Percentiles rank a stretch among this genome's conserved stretches.
Conservation (phyloP, 2,329 filamentous ascomycete species). For the Westerdykella ornata region DNA sequence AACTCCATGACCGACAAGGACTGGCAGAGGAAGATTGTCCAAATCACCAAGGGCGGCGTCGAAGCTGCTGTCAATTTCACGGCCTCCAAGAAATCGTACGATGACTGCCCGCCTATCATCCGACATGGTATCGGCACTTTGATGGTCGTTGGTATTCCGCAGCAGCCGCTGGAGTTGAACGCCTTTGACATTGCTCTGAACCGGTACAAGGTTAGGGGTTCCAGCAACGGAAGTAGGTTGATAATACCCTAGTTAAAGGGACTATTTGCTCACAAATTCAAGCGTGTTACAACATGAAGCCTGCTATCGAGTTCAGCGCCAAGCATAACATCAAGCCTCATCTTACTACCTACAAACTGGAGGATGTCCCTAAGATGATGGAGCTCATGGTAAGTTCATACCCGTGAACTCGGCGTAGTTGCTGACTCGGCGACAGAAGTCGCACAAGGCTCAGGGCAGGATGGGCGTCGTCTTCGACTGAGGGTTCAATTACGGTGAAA, state of each 20-base stretch:
- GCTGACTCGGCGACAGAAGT: constrained; percentile 7
- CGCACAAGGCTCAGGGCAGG: constrained; percentile 24
- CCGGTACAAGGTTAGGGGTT: constrained; percentile 22
- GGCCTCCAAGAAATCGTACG: constrained; percentile 28
- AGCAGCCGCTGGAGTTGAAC: constrained; percentile 26
- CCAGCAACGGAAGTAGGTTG: constrained; percentile 31
- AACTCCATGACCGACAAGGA: constrained; percentile 25
- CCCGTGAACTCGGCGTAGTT: not conserved
- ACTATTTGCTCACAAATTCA: constrained; percentile 42
- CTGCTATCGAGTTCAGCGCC: constrained; percentile 29
- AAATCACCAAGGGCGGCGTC: constrained; percentile 25
- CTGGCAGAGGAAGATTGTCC: constrained; percentile 24
- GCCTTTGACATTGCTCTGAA: constrained; percentile 29
- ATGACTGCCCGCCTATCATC: constrained; percentile 28
- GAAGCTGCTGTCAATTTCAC: constrained; percentile 30
- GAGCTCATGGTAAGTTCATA: constrained; percentile 23
- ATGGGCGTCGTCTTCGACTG: constrained; percentile 29
- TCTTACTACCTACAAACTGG: constrained; percentile 22
- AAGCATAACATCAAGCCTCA: constrained; percentile 31
- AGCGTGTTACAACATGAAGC: constrained; percentile 34
- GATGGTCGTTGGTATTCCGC: constrained; percentile 33
- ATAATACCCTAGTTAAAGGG: constrained; percentile 8
- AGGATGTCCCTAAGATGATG: constrained; percentile 32
- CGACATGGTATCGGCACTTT: constrained; percentile 25
- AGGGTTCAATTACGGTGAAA: not conserved